phyloP scores from a whole-genome alignment of 2,329 filamentous ascomycete species.

The Fonsecaea monophora region DNA sequence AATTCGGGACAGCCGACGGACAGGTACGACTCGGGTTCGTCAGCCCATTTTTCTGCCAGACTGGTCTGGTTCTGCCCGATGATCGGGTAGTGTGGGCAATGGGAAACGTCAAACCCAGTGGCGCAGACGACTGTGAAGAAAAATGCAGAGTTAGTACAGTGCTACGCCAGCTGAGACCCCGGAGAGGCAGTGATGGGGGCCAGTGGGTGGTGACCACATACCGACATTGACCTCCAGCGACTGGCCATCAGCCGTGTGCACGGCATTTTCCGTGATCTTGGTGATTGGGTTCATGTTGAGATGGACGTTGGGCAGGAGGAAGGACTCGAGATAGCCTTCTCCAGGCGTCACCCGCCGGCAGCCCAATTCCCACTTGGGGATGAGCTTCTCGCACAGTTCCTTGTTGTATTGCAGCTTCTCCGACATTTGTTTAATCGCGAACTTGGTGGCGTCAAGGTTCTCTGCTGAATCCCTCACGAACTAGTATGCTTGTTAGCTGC shows the following conservation, averaged over 20 bases:
- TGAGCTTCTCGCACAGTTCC: slow-evolving; percentile 35
- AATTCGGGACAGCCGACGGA: slow-evolving; percentile 38
- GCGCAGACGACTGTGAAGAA: slow-evolving; percentile 49
- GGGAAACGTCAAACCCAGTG: slow-evolving; percentile 51
- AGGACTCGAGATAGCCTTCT: slow-evolving; percentile 44
- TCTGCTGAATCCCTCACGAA: slow-evolving; percentile 24
- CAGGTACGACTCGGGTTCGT: slow-evolving; percentile 42
- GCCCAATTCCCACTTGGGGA: slow-evolving; percentile 45
- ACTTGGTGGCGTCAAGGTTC: slow-evolving; percentile 26
- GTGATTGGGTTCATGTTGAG: slow-evolving; percentile 47
- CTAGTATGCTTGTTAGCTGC: no score
- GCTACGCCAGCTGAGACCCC: no score
- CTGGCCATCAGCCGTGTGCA: slow-evolving; percentile 43
- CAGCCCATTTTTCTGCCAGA: slow-evolving; percentile 42
- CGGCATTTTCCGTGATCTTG: slow-evolving; percentile 45
- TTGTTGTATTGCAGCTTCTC: slow-evolving; percentile 34
- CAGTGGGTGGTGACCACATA: no score
- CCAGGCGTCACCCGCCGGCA: slow-evolving; percentile 37
- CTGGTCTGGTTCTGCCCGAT: slow-evolving; percentile 42
- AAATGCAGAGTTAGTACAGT: no score
- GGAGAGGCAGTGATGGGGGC: no score
- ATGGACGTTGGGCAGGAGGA: slow-evolving; percentile 42
- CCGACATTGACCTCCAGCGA: slow-evolving; percentile 38
- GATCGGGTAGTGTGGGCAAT: slow-evolving; percentile 46
- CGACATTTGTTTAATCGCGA: slow-evolving; percentile 27